phyloP scores from a whole-genome alignment of 2,329 filamentous ascomycete genomes.

The Apiospora hydei region DNA sequence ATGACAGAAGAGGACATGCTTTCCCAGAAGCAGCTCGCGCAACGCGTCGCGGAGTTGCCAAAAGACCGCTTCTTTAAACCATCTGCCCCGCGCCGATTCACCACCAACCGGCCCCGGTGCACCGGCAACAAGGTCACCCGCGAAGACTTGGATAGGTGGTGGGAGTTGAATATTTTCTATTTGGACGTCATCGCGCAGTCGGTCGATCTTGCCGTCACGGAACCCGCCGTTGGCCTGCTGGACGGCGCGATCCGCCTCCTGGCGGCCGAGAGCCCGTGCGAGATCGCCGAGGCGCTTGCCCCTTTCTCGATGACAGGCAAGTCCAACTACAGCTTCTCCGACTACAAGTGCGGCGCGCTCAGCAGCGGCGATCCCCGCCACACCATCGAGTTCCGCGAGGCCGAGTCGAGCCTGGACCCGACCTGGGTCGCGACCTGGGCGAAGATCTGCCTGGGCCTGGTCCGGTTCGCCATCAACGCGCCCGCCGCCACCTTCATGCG shows the following conservation, averaged over 20 bases:
- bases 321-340: background rate
- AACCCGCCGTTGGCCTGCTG: background rate
- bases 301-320: too few relatives aligned
- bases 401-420: slow-evolving; percentile 28
- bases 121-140: background rate
- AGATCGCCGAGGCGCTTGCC: background rate
- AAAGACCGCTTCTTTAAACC: background rate
- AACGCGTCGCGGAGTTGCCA: background rate
- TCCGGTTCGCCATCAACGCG: slow-evolving; percentile 34
- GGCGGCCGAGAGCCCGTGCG: background rate
- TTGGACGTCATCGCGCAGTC: background rate
- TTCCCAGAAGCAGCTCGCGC: background rate
- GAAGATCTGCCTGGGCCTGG: slow-evolving; percentile 34
- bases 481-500: slow-evolving; percentile 29
- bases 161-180: background rate
- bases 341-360: background rate
- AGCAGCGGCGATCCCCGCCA: background rate
- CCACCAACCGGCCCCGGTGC: background rate
- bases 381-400: slow-evolving; percentile 37
- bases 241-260: background rate
- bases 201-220: rapidly evolving
- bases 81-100: background rate
- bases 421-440: slow-evolving; percentile 34
- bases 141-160: background rate
- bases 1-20: background rate